phyloP scores from a whole-genome alignment of 352 stramenopile genomes.

The Pythium apleroticum region DNA sequence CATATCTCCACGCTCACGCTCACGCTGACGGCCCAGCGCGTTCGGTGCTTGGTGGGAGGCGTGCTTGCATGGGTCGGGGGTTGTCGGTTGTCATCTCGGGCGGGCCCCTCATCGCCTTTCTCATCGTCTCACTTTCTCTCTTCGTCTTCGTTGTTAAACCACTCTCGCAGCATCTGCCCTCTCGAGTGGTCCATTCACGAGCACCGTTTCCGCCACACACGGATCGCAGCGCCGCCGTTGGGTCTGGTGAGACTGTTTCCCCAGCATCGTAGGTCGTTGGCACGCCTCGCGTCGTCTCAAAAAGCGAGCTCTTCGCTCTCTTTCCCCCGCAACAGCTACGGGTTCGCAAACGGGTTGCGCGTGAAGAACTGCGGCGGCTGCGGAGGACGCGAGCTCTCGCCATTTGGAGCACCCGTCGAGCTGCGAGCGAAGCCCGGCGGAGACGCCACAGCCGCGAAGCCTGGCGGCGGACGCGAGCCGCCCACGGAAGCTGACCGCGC shows the following conservation, averaged over 20 bases:
- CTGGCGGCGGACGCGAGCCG: slow-evolving; percentile 38
- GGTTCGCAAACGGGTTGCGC: slow-evolving; percentile 63
- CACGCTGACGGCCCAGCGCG: background rate
- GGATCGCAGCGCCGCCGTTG: background rate
- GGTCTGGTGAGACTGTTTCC: background rate
- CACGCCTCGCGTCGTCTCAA: background rate
- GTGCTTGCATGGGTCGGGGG: background rate
- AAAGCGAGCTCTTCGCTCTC: background rate
- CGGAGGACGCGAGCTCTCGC: slow-evolving; percentile 9
- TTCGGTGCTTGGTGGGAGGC: background rate
- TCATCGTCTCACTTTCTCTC: slow-evolving; percentile 3
- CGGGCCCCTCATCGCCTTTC: background rate
- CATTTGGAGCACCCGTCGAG: slow-evolving; percentile 1
- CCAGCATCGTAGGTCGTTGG: background rate
- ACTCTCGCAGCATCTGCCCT: background rate
- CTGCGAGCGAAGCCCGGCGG: slow-evolving; percentile 31
- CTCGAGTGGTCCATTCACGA: background rate
- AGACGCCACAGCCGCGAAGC: slow-evolving; percentile 16
- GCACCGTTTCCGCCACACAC: too few species aligned
- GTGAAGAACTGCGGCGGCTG: slow-evolving; percentile 40
- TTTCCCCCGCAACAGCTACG: slow-evolving; percentile 32
- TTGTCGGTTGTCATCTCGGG: background rate
- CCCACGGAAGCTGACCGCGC: slow-evolving; percentile 27
- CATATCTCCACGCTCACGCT: background rate
- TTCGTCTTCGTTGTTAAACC: background rate